phyloP scores from a whole-genome alignment of 1,284 basidiomycete species.

The Apiotrichum gracile region DNA sequence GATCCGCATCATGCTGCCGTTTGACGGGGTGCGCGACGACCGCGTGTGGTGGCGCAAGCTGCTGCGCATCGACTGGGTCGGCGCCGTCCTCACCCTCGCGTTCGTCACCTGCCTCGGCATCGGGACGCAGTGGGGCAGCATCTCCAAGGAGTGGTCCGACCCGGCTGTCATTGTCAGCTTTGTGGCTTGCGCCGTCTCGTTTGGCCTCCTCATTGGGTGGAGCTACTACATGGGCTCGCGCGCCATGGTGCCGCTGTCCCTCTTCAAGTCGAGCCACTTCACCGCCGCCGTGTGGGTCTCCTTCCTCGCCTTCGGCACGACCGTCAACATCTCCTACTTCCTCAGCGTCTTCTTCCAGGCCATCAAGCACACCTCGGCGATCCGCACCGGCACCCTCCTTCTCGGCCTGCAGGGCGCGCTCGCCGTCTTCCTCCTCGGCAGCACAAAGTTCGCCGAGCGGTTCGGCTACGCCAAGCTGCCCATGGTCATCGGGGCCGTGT shows the following conservation, averaged over 20 bases:
- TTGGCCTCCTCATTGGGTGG: constrained; percentile 18
- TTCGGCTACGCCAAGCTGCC: constrained; percentile 24
- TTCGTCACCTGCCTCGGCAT: constrained; percentile 26
- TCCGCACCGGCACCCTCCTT: constrained; percentile 21
- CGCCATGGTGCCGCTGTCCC: constrained; percentile 25
- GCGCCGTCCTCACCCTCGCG: constrained; percentile 16
- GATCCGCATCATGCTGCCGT: constrained; percentile 13
- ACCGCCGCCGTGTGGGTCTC: constrained; percentile 19
- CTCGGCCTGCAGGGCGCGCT: constrained; percentile 20
- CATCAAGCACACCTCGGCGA: constrained; percentile 20
- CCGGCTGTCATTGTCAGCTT: constrained; percentile 18
- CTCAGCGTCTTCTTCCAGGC: constrained; percentile 26
- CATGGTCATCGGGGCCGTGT: constrained; percentile 17
- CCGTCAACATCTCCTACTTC: constrained; percentile 25
- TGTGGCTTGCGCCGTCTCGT: constrained; percentile 13
- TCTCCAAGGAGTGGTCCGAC: constrained; percentile 20
- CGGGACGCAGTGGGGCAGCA: constrained; percentile 24
- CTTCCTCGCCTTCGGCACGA: constrained; percentile 20
- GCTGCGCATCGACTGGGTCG: constrained; percentile 24
- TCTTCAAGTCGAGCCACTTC: constrained; percentile 21
- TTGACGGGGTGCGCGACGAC: constrained; percentile 16
- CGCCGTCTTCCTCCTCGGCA: constrained; percentile 18
- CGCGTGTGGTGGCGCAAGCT: constrained; percentile 15
- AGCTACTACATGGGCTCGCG: constrained; percentile 13
- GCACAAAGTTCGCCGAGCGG: constrained; percentile 20